These are phyloP conservation scores for Citrus trifoliata DNA, from an alignment of 345 rosid species.

Conservation along the genomic window DNA sequence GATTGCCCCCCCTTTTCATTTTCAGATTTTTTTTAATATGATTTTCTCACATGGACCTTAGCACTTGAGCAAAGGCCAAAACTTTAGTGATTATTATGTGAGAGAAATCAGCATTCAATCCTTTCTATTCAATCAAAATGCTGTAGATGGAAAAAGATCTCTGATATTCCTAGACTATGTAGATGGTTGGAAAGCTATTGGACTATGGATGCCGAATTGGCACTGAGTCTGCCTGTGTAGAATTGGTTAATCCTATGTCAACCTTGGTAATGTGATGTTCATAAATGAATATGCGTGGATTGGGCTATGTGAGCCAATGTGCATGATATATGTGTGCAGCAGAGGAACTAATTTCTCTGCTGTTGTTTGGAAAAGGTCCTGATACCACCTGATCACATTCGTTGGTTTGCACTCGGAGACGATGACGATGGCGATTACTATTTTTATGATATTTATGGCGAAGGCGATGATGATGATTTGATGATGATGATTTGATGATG, in stretches of 20 bases:
- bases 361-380: slow-evolving; percentile 48
- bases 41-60: background rate
- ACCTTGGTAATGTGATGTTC: background rate
- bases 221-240: background rate
- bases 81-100: background rate
- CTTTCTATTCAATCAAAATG: background rate
- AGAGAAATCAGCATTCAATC: background rate
- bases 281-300: background rate
- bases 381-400: slow-evolving; percentile 23
- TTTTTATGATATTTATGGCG: slow-evolving; percentile 21
- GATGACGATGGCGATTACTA: slow-evolving; percentile 16
- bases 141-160: background rate
- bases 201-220: background rate
- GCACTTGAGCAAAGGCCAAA: background rate
- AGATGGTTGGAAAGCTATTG: background rate
- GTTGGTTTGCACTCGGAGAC: slow-evolving; percentile 25
- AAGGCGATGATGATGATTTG: background rate
- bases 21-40: background rate
- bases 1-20: background rate
- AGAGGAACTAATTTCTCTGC: slow-evolving; percentile 44
- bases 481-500: too few species aligned
- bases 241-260: background rate
- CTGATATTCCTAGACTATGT: background rate
- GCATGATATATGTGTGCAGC: slow-evolving; percentile 19
- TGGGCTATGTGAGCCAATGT: slow-evolving; percentile 11